Conservation (phyloP, 1,284 basidiomycete genomes). For the Ceratobasidium sp. region DNA sequence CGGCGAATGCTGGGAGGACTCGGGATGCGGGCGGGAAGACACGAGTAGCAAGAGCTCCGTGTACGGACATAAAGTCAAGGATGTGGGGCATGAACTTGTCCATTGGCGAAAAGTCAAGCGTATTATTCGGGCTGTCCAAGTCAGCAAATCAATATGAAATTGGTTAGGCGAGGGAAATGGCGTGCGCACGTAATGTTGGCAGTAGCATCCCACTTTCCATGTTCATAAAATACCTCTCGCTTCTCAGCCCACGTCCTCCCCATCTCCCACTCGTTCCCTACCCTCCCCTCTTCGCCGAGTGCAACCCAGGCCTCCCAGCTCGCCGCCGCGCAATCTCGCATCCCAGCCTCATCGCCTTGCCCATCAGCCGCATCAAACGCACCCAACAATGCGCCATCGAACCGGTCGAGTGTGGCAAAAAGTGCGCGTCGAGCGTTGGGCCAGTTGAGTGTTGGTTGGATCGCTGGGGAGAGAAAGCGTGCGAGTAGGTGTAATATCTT, state of each 20-base stretch:
- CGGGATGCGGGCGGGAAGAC: conserved; percentile 86
- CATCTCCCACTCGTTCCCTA: conserved; percentile 84
- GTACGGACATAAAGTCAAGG: conserved; percentile 73
- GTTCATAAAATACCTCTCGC: conserved; percentile 92
- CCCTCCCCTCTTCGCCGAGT: conserved; percentile 47
- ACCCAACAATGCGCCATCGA: conserved; percentile 85
- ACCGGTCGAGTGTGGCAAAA: conserved; percentile 85
- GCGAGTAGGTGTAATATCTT: conserved; percentile 76
- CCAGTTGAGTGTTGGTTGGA: conserved; percentile 78
- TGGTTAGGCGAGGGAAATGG: background rate
- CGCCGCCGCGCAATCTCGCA: conserved; percentile 83
- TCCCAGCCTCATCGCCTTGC: conserved; percentile 74
- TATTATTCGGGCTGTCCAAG: conserved; percentile 55
- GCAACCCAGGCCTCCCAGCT: conserved; percentile 84
- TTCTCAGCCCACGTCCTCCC: conserved; percentile 95
- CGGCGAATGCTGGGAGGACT: conserved; percentile 81
- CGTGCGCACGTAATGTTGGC: conserved; percentile 84
- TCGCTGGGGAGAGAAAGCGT: conserved; percentile 73
- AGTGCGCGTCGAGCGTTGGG: conserved; percentile 72
- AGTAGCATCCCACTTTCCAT: conserved; percentile 80
- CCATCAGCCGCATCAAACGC: conserved; percentile 88
- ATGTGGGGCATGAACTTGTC: conserved; percentile 87
- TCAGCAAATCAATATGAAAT: conserved; percentile 51
- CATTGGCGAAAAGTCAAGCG: conserved; percentile 91
- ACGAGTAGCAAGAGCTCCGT: conserved; percentile 83